Evolutionary conservation across 1,139 yeast genomes (phyloP).

Genomic region (Torulaspora globosa): DNA sequence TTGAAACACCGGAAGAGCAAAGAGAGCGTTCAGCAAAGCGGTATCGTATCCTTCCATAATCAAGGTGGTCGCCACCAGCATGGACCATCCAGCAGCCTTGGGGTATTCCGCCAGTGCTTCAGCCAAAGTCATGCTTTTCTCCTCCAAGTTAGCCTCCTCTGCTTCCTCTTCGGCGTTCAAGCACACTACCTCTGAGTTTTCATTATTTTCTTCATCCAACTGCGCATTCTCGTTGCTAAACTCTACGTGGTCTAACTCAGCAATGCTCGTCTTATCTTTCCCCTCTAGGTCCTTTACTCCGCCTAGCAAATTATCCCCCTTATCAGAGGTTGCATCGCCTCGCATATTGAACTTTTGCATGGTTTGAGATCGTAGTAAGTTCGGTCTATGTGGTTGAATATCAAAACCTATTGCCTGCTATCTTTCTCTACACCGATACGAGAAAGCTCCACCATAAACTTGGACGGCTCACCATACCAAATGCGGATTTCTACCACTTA

Average conservation of each 20-base stretch:
- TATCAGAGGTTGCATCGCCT: not conserved
- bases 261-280: conserved; percentile 1
- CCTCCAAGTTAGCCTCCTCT: conserved; percentile 16
- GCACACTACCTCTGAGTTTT: conserved; percentile 11
- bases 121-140: conserved; percentile 17
- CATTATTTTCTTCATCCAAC: conserved; percentile 13
- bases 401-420: not conserved
- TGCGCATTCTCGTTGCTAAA: conserved; percentile 6
- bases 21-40: conserved; percentile 37
- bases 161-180: conserved; percentile 14
- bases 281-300: conserved; percentile 1
- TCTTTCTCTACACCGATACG: not conserved
- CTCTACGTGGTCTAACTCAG: conserved; percentile 7
- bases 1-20: conserved; percentile 30
- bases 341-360: not conserved
- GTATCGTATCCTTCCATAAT: conserved; percentile 47
- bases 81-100: conserved; percentile 43
- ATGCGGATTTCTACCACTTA: too few relatives aligned
- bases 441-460: not conserved
- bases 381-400: not conserved
- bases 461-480: too few relatives aligned
- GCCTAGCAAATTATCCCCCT: not conserved
- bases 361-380: not conserved
- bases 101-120: conserved; percentile 30
- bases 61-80: conserved; percentile 40